Evolutionary conservation across 2,329 filamentous ascomycete genomes (phyloP), one percentile per base, ranked within the genome.

Genomic region (Neophaeococcomyces mojaviensis): DNA sequence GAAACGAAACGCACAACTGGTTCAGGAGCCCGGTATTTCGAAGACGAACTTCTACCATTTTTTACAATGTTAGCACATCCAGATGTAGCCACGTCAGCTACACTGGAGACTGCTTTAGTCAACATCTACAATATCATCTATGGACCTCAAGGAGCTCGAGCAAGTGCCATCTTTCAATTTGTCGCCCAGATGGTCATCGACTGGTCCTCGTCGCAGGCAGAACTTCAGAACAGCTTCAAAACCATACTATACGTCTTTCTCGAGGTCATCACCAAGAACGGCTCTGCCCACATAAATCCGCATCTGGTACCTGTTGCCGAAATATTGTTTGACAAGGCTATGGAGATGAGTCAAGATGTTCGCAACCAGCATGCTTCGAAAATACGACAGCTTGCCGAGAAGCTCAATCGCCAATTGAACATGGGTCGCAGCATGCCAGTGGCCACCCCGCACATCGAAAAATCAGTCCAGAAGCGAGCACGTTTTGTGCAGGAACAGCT

Each of bases 401-500:
- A 35, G 19, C 33, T 35, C 33, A 35, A 35, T 35, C 33, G 33
- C 5, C 6, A 15, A 5, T 18, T 35, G 5, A 35, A 35, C n/a
- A 35, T 35, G 33, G 33, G 33, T 5, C n/a, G 19, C 13, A 6
- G 19, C 6, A 35, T 37, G 31, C 18, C 32, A 37, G 18, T 37
- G 19, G 33, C 33, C 19, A 15, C 7, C 26, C 33, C 16, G 16
- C 28, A 31, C 36, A 18, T 33, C 18, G 18, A 7, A 5, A 34
- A 13, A 19, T 41, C 38, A 12, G 40, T 16, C 26, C 13, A 20
- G 15, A 38, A 3, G n/a, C 12, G 20, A 13, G 13, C 4, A 15
- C 13, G n/a, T 16, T 42, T 42, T 13, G 39, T 38, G 4, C 51
- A 50, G 15, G 35, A 18, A 10, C 35, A 38, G 15, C 9, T 5